A percentile compares a stretch with the other conserved stretches of the same genome.
These are phyloP conservation scores for Populus alba DNA, from an alignment of 345 rosid genomes.

Conservation along the genomic window DNA sequence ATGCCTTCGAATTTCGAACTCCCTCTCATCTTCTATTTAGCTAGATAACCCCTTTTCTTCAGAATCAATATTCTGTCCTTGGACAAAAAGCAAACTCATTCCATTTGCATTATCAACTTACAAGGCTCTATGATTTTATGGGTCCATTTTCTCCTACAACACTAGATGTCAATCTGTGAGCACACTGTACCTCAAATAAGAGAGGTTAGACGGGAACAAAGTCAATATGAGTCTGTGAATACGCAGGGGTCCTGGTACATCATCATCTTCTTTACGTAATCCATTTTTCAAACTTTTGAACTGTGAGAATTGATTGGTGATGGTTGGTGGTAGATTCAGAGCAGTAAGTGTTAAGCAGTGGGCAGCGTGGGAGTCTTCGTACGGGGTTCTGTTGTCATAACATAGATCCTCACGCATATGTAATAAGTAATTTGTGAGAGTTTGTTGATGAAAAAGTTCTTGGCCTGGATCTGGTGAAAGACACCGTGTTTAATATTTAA, in stretches of 20 bases:
- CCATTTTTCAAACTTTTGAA: slow-evolving; percentile 5
- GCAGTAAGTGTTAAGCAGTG: slow-evolving; percentile 6
- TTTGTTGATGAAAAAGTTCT: slow-evolving; percentile 7
- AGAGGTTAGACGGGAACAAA: neutral
- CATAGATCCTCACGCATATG: neutral
- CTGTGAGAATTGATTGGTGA: slow-evolving; percentile 13
- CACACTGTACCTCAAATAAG: neutral
- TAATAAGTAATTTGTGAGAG: slow-evolving; percentile 16
- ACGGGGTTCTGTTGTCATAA: neutral
- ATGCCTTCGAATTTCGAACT: neutral
- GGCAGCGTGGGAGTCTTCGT: neutral
- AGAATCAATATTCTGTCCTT: neutral
- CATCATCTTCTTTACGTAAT: neutral
- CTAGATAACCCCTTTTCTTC: neutral
- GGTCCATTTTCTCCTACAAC: neutral
- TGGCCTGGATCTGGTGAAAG: neutral
- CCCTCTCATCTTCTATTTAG: neutral
- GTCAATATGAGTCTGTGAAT: slow-evolving; percentile 6
- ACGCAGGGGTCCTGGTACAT: neutral
- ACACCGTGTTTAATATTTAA: neutral
- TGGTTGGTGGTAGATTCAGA: slow-evolving; percentile 21
- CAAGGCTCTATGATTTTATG: neutral
- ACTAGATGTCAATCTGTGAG: neutral
- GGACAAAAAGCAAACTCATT: neutral
- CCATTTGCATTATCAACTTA: neutral